A percentile compares a stretch with the other conserved stretches of the same genome.
Evolutionary conservation across 1,284 basidiomycete genomes (phyloP).

Genomic region (Sanghuangporus sanghuang): DNA sequence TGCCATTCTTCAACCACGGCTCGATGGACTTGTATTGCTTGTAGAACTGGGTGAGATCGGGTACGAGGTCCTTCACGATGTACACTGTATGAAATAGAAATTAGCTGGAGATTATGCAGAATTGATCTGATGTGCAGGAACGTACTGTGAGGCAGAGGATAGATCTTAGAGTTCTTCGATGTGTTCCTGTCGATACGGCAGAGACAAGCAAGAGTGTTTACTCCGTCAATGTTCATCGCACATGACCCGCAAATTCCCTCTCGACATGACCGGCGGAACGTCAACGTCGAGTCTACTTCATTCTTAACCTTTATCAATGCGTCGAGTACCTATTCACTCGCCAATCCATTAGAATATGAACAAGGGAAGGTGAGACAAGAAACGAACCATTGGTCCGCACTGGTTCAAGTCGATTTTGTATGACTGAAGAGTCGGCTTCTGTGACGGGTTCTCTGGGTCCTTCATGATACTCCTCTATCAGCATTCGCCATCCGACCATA

Average conservation of each 20-base stretch:
- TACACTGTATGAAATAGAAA: slow-evolving; percentile 66
- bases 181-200: slow-evolving; percentile 87
- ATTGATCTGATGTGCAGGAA: slow-evolving; percentile 21
- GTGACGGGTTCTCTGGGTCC: slow-evolving; percentile 94
- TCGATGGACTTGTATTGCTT: slow-evolving; percentile 99
- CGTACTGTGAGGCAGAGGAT: slow-evolving; percentile 97
- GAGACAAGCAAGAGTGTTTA: slow-evolving; percentile 96
- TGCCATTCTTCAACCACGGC: slow-evolving; percentile 91
- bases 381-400: slow-evolving; percentile 89
- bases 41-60: slow-evolving; percentile 88
- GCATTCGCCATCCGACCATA: background rate
- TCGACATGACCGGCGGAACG: slow-evolving; percentile 94
- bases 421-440: slow-evolving; percentile 88
- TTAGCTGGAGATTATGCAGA: background rate
- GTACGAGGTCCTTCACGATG: slow-evolving; percentile 98
- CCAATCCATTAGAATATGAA: background rate
- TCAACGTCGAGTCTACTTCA: slow-evolving; percentile 93
- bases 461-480: slow-evolving; percentile 26
- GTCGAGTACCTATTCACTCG: slow-evolving; percentile 62
- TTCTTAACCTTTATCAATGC: slow-evolving; percentile 99
- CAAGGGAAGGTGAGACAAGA: background rate
- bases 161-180: slow-evolving; percentile 82
- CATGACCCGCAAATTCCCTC: slow-evolving; percentile 99
- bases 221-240: slow-evolving; percentile 98
- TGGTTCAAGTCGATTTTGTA: slow-evolving; percentile 94